Evolutionary conservation across 2,329 filamentous ascomycete species (phyloP).

Genomic region (Triangularia verruculosa): DNA sequence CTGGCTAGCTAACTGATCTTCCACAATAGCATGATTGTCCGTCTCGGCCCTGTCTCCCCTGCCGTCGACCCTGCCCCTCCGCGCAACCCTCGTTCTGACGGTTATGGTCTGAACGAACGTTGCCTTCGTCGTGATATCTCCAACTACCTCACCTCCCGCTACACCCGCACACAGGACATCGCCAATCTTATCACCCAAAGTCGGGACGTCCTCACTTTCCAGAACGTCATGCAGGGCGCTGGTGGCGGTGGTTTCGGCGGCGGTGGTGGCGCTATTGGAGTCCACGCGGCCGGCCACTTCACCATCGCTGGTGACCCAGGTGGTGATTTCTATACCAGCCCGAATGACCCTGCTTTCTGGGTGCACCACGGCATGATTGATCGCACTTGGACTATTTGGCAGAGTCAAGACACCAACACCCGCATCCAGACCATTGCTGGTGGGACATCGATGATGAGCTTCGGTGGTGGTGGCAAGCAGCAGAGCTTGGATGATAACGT

Average conservation of each 20-base stretch:
- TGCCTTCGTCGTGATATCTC: slow-evolving; percentile 44
- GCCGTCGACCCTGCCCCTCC: slow-evolving; percentile 30
- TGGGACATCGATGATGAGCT: slow-evolving; percentile 31
- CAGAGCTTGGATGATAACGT: slow-evolving; percentile 30
- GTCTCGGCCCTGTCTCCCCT: slow-evolving; percentile 36
- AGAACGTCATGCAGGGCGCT: slow-evolving; percentile 43
- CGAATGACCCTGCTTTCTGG: slow-evolving; percentile 35
- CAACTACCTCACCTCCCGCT: slow-evolving; percentile 31
- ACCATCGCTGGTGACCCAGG: slow-evolving; percentile 41
- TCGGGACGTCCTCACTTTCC: slow-evolving; percentile 41
- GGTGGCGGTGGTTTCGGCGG: slow-evolving; percentile 16
- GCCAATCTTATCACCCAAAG: slow-evolving; percentile 38
- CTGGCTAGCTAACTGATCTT: slow-evolving; percentile 5
- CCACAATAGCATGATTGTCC: slow-evolving; percentile 33
- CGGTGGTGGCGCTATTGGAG: slow-evolving; percentile 30
- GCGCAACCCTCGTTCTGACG: slow-evolving; percentile 33
- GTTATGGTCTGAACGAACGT: slow-evolving; percentile 44
- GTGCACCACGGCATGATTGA: slow-evolving; percentile 34
- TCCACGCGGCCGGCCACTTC: slow-evolving; percentile 33
- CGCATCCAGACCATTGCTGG: slow-evolving; percentile 30
- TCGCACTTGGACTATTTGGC: slow-evolving; percentile 33
- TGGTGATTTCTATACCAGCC: slow-evolving; percentile 39
- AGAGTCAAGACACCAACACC: slow-evolving; percentile 31
- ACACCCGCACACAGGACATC: slow-evolving; percentile 31
- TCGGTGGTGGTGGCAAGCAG: slow-evolving; percentile 12